phyloP scores from a whole-genome alignment of 768 basidiomycete genomes.

The Tephrocybe sp. region DNA sequence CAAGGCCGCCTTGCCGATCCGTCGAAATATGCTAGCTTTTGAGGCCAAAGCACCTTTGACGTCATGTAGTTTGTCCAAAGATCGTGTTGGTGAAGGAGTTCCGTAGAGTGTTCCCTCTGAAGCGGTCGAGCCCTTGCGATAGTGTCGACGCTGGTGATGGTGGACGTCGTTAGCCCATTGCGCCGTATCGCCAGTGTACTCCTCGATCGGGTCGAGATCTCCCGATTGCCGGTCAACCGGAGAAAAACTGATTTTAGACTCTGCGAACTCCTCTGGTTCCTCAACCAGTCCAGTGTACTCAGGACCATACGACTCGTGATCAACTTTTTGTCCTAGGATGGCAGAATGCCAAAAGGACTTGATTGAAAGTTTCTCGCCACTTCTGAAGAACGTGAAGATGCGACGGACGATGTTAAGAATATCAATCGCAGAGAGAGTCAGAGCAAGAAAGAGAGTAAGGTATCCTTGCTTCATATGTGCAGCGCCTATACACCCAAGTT shows the following conservation, averaged over 20 bases:
- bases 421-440: conserved; percentile 46
- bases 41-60: conserved; percentile 20
- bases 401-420: conserved; percentile 49
- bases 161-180: conserved; percentile 53
- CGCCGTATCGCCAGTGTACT: conserved; percentile 38
- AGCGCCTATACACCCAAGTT: conserved; percentile 28
- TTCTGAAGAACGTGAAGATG: conserved; percentile 42
- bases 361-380: conserved; percentile 41
- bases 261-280: conserved; percentile 54
- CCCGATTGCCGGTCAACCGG: conserved; percentile 23
- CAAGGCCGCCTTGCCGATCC: conserved; percentile 47
- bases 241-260: conserved; percentile 33
- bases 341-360: conserved; percentile 55
- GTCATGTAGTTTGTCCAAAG: conserved; percentile 58
- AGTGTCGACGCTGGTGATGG: conserved; percentile 35
- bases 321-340: conserved; percentile 45
- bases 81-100: conserved; percentile 42
- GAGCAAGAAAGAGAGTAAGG: conserved; percentile 33
- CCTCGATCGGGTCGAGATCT: conserved; percentile 25
- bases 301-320: conserved; percentile 22
- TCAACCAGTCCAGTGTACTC: conserved; percentile 63
- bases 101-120: conserved; percentile 58
- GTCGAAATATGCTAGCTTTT: conserved; percentile 27
- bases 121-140: conserved; percentile 40
- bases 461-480: conserved; percentile 67